Conservation (phyloP, 495 filamentous ascomycete species). For the Penicillium pancosmium region DNA sequence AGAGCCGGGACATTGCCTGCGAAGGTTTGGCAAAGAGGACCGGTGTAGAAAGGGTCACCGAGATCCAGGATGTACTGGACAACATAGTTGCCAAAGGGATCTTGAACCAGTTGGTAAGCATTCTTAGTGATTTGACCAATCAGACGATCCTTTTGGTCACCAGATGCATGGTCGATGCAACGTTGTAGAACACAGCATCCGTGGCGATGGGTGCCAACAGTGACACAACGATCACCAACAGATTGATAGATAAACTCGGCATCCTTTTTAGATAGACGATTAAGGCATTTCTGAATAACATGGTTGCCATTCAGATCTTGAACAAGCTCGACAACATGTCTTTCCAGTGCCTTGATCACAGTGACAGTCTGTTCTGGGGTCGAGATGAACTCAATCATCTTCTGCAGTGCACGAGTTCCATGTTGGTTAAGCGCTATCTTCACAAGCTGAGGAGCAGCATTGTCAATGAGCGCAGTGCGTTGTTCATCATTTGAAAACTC, state of each 20-base stretch:
- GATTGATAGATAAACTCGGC: slow-evolving; percentile 96
- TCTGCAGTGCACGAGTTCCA: slow-evolving; percentile 93
- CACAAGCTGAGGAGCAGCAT: slow-evolving; percentile 81
- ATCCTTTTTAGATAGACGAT: slow-evolving; percentile 79
- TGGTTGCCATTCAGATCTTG: slow-evolving; percentile 98
- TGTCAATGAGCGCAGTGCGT: slow-evolving; percentile 87
- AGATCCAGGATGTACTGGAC: slow-evolving; percentile 98
- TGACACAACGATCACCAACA: slow-evolving; percentile 81
- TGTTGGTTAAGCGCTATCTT: slow-evolving; percentile 95
- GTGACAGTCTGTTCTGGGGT: slow-evolving; percentile 75
- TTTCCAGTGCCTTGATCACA: slow-evolving; percentile 76
- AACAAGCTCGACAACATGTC: slow-evolving; percentile 86
- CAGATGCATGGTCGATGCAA: slow-evolving; percentile 95
- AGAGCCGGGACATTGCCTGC: slow-evolving; percentile 69
- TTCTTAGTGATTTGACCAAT: slow-evolving; percentile 83
- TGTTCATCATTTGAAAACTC: slow-evolving; percentile 93
- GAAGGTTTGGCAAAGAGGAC: slow-evolving; percentile 80
- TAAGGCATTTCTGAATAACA: slow-evolving; percentile 98
- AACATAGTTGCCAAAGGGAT: slow-evolving; percentile 98
- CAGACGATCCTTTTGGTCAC: slow-evolving; percentile 82
- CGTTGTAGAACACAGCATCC: slow-evolving; percentile 97
- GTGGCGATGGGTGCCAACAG: slow-evolving; percentile 94
- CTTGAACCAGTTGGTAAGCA: slow-evolving; percentile 82
- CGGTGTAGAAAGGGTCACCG: slow-evolving; percentile 77
- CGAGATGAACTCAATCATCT: slow-evolving; percentile 97